Conservation (phyloP, 1,139 yeast genomes). For the Sugiyamaella grinbergsii region DNA sequence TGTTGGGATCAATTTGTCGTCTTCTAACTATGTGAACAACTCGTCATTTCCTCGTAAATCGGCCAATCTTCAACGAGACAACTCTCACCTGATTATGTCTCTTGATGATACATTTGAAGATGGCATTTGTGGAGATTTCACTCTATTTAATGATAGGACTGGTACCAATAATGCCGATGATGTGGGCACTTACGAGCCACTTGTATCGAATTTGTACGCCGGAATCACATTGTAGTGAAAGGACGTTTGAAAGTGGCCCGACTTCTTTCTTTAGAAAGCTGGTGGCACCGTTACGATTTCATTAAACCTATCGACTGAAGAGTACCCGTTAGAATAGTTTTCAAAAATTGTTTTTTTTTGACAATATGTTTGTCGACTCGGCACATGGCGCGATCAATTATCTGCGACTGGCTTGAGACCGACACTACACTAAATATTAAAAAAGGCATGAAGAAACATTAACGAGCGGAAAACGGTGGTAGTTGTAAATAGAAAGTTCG, state of each 20-base stretch:
- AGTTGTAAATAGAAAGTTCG: neutral
- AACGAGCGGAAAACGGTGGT: constrained; percentile 3
- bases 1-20: constrained; percentile 8
- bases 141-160: constrained; percentile 23
- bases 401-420: constrained; percentile 34
- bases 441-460: no score
- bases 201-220: constrained; percentile 33
- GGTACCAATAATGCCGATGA: constrained; percentile 20
- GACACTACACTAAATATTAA: neutral
- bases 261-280: no score
- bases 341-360: neutral
- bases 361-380: constrained; percentile 9
- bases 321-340: constrained; percentile 5
- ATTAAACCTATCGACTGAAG: constrained; percentile 8
- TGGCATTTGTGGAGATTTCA: constrained; percentile 23
- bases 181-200: constrained; percentile 25
- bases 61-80: constrained; percentile 8
- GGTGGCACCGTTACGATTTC: no score
- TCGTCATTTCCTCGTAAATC: constrained; percentile 6
- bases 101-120: constrained; percentile 17
- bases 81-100: neutral
- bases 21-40: constrained; percentile 7
- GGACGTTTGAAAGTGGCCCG: neutral
- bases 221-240: constrained; percentile 28
- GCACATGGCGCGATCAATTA: constrained; percentile 34